phyloP scores from a whole-genome alignment of 352 stramenopile species.

The Globisporangium nodosum region DNA sequence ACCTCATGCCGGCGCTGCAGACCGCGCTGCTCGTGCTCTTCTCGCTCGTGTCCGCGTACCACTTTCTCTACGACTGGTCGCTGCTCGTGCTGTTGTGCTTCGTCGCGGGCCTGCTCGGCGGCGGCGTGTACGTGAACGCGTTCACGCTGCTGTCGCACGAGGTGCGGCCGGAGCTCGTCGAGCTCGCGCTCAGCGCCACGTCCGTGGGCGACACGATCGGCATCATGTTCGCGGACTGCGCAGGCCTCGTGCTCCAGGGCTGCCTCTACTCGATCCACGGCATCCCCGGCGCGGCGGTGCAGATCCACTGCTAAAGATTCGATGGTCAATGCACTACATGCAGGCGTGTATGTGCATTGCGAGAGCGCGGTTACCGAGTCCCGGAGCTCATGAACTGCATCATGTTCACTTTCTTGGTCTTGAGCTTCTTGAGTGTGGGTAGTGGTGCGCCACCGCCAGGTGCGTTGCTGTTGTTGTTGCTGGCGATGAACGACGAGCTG shows the following conservation, averaged over 20 bases:
- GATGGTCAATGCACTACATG: too few species aligned
- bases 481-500: slow-evolving; percentile 30
- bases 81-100: slow-evolving; percentile 82
- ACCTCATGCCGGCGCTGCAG: slow-evolving; percentile 88
- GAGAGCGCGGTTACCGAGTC: slow-evolving; percentile 4
- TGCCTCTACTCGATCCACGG: slow-evolving; percentile 88
- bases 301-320: slow-evolving; percentile 39
- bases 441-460: not conserved
- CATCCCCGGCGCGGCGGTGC: slow-evolving; percentile 53
- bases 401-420: slow-evolving; percentile 72
- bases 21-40: slow-evolving; percentile 86
- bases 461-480: slow-evolving; percentile 3
- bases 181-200: slow-evolving; percentile 86
- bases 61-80: slow-evolving; percentile 86
- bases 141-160: slow-evolving; percentile 88
- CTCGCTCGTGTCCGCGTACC: slow-evolving; percentile 63
- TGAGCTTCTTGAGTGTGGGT: slow-evolving; percentile 12
- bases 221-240: slow-evolving; percentile 87
- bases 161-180: slow-evolving; percentile 53
- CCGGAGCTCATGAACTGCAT: slow-evolving; percentile 74
- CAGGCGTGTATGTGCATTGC: not conserved
- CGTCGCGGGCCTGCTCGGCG: slow-evolving; percentile 83
- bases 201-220: slow-evolving; percentile 88
- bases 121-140: slow-evolving; percentile 89
- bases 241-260: slow-evolving; percentile 86